A percentile compares a stretch with the other conserved stretches of the same genome.
Conservation (phyloP, 805 yeast species). For the Cyberlindnera euphorbiiphila region DNA sequence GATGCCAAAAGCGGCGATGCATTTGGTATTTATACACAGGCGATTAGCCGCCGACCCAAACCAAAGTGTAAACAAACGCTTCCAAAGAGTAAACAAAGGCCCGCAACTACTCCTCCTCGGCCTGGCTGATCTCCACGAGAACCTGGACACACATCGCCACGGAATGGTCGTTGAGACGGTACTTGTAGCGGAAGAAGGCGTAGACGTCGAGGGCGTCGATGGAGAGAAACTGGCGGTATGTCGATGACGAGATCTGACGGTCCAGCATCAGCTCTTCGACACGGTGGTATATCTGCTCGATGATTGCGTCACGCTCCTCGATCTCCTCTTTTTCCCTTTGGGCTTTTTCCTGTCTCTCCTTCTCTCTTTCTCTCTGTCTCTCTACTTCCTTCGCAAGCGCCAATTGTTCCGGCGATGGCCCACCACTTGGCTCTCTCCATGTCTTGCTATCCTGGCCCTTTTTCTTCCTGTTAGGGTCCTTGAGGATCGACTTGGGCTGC, state of each 20-base stretch:
- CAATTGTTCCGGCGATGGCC: neutral
- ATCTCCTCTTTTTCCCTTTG: slow-evolving; percentile 5
- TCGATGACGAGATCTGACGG: slow-evolving; percentile 4
- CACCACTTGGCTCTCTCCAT: neutral
- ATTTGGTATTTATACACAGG: slow-evolving; percentile 1
- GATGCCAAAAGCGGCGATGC: neutral
- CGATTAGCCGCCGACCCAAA: slow-evolving; percentile 5
- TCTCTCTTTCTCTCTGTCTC: slow-evolving; percentile 1
- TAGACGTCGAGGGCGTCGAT: slow-evolving; percentile 13
- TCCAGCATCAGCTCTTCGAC: slow-evolving; percentile 6
- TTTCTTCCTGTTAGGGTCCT: slow-evolving; percentile 1
- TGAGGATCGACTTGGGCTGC: slow-evolving; percentile 4
- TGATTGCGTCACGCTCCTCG: slow-evolving; percentile 6
- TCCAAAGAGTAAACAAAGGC: neutral
- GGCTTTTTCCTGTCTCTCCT: slow-evolving; percentile 4
- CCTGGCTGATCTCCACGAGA: slow-evolving; percentile 12
- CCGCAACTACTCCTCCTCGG: slow-evolving; percentile 3
- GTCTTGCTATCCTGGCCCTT: neutral
- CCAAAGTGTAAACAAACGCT: slow-evolving; percentile 3
- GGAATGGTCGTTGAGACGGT: slow-evolving; percentile 9
- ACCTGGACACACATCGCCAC: slow-evolving; percentile 15
- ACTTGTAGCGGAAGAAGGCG: slow-evolving; percentile 14
- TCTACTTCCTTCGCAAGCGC: neutral
- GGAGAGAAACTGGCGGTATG: slow-evolving; percentile 13
- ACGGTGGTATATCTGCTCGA: slow-evolving; percentile 13